Evolutionary conservation across 2,329 filamentous ascomycete genomes (phyloP).

Genomic region (Aspergillus versicolor): DNA sequence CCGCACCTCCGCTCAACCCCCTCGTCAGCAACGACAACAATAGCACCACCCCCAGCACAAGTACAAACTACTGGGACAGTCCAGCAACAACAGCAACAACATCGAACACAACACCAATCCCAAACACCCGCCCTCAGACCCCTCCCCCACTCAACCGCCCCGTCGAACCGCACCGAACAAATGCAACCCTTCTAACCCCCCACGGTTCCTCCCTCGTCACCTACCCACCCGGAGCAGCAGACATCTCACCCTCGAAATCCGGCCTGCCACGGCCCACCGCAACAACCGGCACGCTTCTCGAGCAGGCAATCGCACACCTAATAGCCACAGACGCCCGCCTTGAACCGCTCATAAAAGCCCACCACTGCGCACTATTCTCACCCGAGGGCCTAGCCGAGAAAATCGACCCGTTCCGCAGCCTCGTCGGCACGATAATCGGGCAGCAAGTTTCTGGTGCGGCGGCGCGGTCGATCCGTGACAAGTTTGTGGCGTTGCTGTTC

Average conservation of each 20-base stretch:
- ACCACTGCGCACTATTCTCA: constrained; percentile 77
- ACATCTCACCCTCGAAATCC: constrained; percentile 42
- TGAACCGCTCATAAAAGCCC: constrained; percentile 67
- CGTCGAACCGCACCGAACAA: constrained; percentile 49
- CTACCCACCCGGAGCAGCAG: constrained; percentile 42
- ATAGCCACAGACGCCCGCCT: constrained; percentile 71
- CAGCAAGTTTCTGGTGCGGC: constrained; percentile 96
- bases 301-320: constrained; percentile 73
- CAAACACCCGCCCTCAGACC: constrained; percentile 46
- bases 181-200: constrained; percentile 49
- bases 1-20: constrained; percentile 4
- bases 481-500: constrained; percentile 74
- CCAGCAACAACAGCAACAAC: constrained; percentile 13
- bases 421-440: constrained; percentile 86
- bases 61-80: constrained; percentile 23
- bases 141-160: constrained; percentile 45
- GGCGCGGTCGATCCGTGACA: constrained; percentile 81
- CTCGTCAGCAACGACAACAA: neutral
- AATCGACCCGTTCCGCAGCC: constrained; percentile 82
- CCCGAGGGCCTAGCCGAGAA: constrained; percentile 77
- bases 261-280: constrained; percentile 46
- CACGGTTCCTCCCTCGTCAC: constrained; percentile 48
- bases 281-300: constrained; percentile 71
- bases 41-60: constrained; percentile 27
- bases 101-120: constrained; percentile 18